Conservation (phyloP, 2,329 filamentous ascomycete species). For the Camptophora hylomeconis region DNA sequence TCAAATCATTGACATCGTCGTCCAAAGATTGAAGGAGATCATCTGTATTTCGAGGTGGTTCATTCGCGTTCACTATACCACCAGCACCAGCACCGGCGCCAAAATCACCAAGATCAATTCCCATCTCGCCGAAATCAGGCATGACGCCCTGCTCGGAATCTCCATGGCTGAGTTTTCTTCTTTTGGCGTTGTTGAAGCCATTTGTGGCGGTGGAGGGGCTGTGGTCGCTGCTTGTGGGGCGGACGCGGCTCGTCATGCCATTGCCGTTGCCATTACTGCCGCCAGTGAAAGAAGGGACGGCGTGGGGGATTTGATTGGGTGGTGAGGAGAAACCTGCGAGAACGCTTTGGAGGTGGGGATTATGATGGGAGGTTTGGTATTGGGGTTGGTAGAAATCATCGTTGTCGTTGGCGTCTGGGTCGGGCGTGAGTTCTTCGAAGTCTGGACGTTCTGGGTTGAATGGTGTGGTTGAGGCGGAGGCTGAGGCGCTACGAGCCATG, state of each 20-base stretch:
- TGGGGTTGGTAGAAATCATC: neutral
- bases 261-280: slow-evolving; percentile 8
- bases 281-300: slow-evolving; percentile 3
- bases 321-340: slow-evolving; percentile 11
- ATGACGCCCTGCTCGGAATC: slow-evolving; percentile 34
- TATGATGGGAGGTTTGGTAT: slow-evolving; percentile 5
- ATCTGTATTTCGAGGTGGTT: too few species aligned
- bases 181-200: slow-evolving; percentile 33
- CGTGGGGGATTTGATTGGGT: slow-evolving; percentile 1
- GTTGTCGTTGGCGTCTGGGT: slow-evolving; percentile 7
- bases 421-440: slow-evolving; percentile 16
- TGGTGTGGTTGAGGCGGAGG: slow-evolving; percentile 1
- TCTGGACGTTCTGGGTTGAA: slow-evolving; percentile 11
- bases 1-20: too few species aligned
- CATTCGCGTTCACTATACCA: too few species aligned
- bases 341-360: slow-evolving; percentile 13
- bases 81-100: slow-evolving; percentile 41
- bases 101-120: slow-evolving; percentile 38
- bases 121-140: slow-evolving; percentile 17
- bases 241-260: slow-evolving; percentile 5
- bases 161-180: slow-evolving; percentile 34
- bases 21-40: too few species aligned
- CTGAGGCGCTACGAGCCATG: neutral
- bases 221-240: slow-evolving; percentile 10
- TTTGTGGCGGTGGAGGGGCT: slow-evolving; percentile 20